These are phyloP conservation scores for Nemania bipapillata DNA, from an alignment of 2,329 filamentous ascomycete species.

Conservation along the genomic window DNA sequence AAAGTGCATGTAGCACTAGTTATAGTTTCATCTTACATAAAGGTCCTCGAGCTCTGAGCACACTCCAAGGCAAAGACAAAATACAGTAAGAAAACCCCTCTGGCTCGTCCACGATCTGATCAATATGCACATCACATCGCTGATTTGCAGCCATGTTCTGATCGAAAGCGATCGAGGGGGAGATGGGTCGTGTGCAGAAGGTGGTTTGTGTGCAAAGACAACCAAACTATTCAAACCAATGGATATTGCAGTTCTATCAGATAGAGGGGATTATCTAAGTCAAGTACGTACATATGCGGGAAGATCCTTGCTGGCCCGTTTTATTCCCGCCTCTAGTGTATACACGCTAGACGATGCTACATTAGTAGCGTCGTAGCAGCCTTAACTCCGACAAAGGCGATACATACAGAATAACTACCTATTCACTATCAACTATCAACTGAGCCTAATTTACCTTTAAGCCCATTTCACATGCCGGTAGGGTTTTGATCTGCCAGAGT, in stretches of 20 bases:
- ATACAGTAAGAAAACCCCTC: neutral
- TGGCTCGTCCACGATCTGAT: neutral
- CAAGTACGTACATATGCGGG: conserved; percentile 18
- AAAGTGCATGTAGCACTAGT: too few relatives aligned
- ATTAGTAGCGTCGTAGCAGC: too few relatives aligned
- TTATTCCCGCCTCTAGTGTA: conserved; percentile 9
- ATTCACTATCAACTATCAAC: too few relatives aligned
- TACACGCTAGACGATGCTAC: too few relatives aligned
- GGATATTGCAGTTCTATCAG: neutral
- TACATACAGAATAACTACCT: too few relatives aligned
- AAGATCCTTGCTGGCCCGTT: conserved; percentile 20
- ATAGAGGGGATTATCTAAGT: conserved; percentile 3
- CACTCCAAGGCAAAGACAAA: too few relatives aligned
- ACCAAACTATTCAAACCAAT: neutral
- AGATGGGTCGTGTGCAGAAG: neutral
- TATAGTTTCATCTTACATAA: too few relatives aligned
- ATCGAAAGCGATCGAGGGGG: neutral
- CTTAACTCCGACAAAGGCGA: too few relatives aligned
- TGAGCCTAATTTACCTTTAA: too few relatives aligned
- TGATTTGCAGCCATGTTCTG: conserved; percentile 20
- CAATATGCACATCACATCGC: conserved; percentile 25
- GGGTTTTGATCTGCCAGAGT: neutral
- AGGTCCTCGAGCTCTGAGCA: neutral
- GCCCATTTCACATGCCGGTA: too few relatives aligned
- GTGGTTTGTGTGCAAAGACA: neutral